Evolutionary conservation across 73 alveolate species (phyloP).

Genomic region (Paramecium sonneborni): DNA sequence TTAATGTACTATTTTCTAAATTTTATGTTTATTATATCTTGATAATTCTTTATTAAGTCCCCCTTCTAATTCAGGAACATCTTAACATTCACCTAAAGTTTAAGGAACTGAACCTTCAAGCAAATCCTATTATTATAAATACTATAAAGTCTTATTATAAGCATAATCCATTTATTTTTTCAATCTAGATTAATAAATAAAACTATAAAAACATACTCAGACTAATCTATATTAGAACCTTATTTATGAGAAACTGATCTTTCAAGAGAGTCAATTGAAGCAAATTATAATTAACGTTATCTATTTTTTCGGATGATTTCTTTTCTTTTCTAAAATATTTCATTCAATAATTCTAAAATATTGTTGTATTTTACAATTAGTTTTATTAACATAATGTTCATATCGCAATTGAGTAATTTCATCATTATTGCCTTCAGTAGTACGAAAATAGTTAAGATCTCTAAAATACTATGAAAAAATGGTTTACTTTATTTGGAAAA

Average conservation of each 20-base stretch:
- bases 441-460: not conserved
- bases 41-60: not conserved
- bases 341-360: not conserved
- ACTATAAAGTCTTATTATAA: not conserved
- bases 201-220: not conserved
- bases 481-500: not conserved
- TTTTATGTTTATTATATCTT: conserved; percentile 16
- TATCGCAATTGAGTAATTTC: not conserved
- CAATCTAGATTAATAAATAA: not conserved
- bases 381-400: not conserved
- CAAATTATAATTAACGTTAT: not conserved
- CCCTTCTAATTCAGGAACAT: not conserved
- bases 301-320: not conserved
- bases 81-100: not conserved
- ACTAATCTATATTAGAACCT: not conserved
- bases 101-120: not conserved
- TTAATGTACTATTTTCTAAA: not conserved
- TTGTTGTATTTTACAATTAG: not conserved
- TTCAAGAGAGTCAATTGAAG: not conserved
- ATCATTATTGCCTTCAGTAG: not conserved
- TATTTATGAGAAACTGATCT: not conserved
- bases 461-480: not conserved
- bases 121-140: not conserved
- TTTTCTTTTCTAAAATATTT: not conserved
- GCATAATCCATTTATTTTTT: conserved; percentile 18